A percentile compares a stretch with the other conserved stretches of the same genome.
Conservation (phyloP, 2,329 filamentous ascomycete genomes). For the Magnaporthiopsis poae region DNA sequence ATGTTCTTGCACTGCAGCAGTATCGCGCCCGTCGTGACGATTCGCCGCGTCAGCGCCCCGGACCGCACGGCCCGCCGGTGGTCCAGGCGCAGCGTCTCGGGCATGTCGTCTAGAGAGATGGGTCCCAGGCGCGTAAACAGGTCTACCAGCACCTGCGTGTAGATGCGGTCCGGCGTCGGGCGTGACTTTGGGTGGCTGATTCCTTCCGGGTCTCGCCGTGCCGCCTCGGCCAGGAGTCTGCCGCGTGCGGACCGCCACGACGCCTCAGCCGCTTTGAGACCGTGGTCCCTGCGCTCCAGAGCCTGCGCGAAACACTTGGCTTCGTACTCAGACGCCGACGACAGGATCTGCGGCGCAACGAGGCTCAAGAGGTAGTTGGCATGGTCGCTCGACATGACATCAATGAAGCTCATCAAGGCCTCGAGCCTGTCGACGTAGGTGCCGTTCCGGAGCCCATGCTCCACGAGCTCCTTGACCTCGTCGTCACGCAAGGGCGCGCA, state of each 20-base stretch:
- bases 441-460: slow-evolving; percentile 49
- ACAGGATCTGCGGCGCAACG: slow-evolving; percentile 60
- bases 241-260: slow-evolving; percentile 57
- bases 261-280: slow-evolving; percentile 48
- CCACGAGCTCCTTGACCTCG: slow-evolving; percentile 58
- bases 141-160: slow-evolving; percentile 66
- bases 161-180: slow-evolving; percentile 60
- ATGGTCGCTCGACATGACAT: slow-evolving; percentile 70
- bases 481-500: slow-evolving; percentile 74
- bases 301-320: slow-evolving; percentile 60
- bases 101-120: slow-evolving; percentile 41
- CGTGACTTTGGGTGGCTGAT: slow-evolving; percentile 52
- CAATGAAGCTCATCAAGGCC: slow-evolving; percentile 64
- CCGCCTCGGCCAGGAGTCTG: slow-evolving; percentile 56
- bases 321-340: slow-evolving; percentile 64
- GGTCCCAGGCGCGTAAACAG: slow-evolving; percentile 57
- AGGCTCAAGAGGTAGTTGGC: slow-evolving; percentile 70
- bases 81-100: slow-evolving; percentile 67
- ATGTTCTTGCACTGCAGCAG: slow-evolving; percentile 74
- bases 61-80: slow-evolving; percentile 49
- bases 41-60: slow-evolving; percentile 48
- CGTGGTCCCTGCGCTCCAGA: slow-evolving; percentile 44
- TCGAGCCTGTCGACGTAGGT: slow-evolving; percentile 68
- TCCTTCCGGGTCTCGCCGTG: slow-evolving; percentile 59
- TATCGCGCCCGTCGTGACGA: slow-evolving; percentile 65